Conservation (phyloP, 179 eudicot species). For the Corrigiola litoralis region DNA sequence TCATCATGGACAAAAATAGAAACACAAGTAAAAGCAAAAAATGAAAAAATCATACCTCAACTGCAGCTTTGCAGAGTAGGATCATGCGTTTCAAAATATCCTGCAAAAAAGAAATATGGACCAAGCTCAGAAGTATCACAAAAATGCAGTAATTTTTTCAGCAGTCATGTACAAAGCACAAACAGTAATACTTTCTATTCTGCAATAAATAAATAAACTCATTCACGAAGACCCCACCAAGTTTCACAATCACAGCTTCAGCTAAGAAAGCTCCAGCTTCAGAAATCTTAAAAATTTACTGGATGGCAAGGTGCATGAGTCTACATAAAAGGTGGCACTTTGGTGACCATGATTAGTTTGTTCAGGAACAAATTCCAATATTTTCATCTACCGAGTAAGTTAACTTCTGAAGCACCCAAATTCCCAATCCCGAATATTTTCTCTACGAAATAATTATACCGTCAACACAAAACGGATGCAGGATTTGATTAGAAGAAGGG, state of each 20-base stretch:
- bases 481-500: too few species aligned
- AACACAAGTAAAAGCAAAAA: neutral
- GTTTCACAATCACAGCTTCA: neutral
- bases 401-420: too few species aligned
- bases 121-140: neutral
- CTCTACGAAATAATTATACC: too few species aligned
- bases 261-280: neutral
- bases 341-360: too few species aligned
- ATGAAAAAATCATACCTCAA: constrained; percentile 84
- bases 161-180: too few species aligned
- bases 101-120: constrained; percentile 35
- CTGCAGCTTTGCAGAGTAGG: constrained; percentile 93
- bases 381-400: too few species aligned
- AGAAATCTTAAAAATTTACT: neutral
- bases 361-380: too few species aligned
- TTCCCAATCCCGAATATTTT: too few species aligned
- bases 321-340: too few species aligned
- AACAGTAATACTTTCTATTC: too few species aligned
- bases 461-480: too few species aligned
- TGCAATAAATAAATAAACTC: too few species aligned
- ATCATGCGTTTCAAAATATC: constrained; percentile 92
- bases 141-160: neutral
- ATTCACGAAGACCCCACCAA: neutral
- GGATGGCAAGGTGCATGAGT: neutral
- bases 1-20: neutral